Base-by-base conservation (phyloP, 306 rosid genomes). In the Prunus dulcis region DNA sequence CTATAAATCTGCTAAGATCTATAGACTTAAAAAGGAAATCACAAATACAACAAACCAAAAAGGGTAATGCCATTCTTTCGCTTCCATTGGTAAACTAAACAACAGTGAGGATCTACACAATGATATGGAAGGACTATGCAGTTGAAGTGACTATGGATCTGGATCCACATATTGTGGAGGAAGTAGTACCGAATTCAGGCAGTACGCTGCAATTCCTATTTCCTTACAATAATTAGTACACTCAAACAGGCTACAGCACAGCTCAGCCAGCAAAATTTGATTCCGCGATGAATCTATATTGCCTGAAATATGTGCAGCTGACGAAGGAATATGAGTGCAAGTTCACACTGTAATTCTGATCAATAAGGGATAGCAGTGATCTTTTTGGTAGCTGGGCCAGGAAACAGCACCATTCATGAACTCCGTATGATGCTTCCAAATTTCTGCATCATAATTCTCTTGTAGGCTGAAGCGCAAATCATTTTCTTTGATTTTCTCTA, bases 281-380 rank as follows among this genome's bases (percentile, higher is more conserved):
- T 20, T 13, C 51, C 17, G 25, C 38, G 51, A 9, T 43, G 6
- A 73, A 25, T 58, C 23, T n/a, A 64, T 45, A 75, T 76, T 20
- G 56, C 72, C 67, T 8, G 51, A 60, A 64, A 64, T 18, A 51
- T 50, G 19, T 27, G 76, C 61, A 67, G 49, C 56, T 18, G 46
- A 23, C 25, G 58, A 34, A 71, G 71, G 55, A 50, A 71, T 17
- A 60, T 50, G 45, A 65, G 22, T 6, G n/a, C 43, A 73, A 64
- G 72, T 69, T 91, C 88, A 93, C 28, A 82, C 81, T 53, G 88
- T 76, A 74, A 91, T 87, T 81, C 86, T 88, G 84, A 90, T 79
- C 78, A 90, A 78, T 83, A 89, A 82, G 46, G 93, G 96, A 77
- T 87, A 91, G 89, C 93, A 86, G 76, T 93, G 96, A 82, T 88